A percentile compares a stretch with the other conserved stretches of the same genome.
Evolutionary conservation across 1,139 yeast species (phyloP).

Genomic region (Meyerozyma athensensis): DNA sequence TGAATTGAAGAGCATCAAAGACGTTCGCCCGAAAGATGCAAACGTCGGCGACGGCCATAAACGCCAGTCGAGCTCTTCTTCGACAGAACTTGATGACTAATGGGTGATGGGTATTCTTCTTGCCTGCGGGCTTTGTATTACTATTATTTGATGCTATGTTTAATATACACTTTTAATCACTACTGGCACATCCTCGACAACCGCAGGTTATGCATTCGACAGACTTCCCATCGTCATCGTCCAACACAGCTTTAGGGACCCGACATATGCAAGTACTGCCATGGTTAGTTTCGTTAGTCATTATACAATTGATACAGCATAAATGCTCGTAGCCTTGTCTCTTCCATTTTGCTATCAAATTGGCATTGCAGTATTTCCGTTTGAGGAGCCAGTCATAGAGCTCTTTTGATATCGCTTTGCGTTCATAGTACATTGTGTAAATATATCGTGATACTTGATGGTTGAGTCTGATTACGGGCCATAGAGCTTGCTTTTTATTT

Average conservation of each 20-base stretch:
- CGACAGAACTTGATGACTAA: not conserved
- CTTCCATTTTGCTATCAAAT: slow-evolving; percentile 85
- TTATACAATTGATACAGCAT: slow-evolving; percentile 80
- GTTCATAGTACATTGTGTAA: slow-evolving; percentile 67
- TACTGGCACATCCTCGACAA: slow-evolving; percentile 81
- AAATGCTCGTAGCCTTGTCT: slow-evolving; percentile 84
- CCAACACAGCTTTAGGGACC: slow-evolving; percentile 62
- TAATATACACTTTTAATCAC: slow-evolving; percentile 40
- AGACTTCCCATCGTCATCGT: slow-evolving; percentile 27
- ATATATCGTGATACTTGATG: slow-evolving; percentile 77
- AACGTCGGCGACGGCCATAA: not conserved
- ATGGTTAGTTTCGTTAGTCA: slow-evolving; percentile 56
- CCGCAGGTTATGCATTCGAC: slow-evolving; percentile 82
- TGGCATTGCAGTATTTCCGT: slow-evolving; percentile 63
- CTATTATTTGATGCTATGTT: slow-evolving; percentile 1
- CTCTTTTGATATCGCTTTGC: slow-evolving; percentile 60
- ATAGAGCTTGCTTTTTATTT: slow-evolving; percentile 52
- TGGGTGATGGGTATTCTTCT: not conserved
- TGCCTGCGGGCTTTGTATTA: slow-evolving; percentile 4
- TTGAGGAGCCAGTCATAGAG: slow-evolving; percentile 75
- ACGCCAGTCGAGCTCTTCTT: not conserved
- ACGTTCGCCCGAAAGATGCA: not conserved
- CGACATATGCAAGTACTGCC: slow-evolving; percentile 78
- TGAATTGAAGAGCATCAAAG: slow-evolving; percentile 14
- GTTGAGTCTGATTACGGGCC: slow-evolving; percentile 67